These are phyloP conservation scores for Tubosaeta brunneosetosa DNA, from an alignment of 768 basidiomycete species.

Conservation along the genomic window DNA sequence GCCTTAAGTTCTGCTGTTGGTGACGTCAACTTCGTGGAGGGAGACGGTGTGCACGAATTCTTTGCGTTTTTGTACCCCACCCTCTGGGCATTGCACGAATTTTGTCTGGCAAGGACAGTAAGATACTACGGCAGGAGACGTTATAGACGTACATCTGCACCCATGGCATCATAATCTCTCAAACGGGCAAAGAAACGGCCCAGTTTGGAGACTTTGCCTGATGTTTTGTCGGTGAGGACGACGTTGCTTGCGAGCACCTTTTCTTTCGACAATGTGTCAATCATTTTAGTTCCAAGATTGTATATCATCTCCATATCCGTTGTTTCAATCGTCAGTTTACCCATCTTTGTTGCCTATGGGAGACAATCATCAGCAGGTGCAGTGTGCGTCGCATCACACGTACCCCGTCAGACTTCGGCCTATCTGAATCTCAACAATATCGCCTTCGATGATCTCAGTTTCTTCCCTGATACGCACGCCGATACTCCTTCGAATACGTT, in stretches of 20 bases:
- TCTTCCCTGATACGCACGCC: conserved; percentile 98
- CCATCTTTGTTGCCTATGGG: conserved; percentile 89
- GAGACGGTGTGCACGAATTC: conserved; percentile 97
- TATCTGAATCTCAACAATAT: conserved; percentile 98
- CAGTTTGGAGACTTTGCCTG: conserved; percentile 93
- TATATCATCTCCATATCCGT: conserved; percentile 99
- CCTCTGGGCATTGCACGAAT: conserved; percentile 97
- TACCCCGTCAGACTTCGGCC: conserved; percentile 93
- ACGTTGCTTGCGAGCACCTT: conserved; percentile 95
- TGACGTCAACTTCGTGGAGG: conserved; percentile 97
- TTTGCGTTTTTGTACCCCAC: conserved; percentile 96
- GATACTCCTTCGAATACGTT: conserved; percentile 90
- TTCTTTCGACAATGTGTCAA: conserved; percentile 94
- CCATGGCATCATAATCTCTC: conserved; percentile 98
- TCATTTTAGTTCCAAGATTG: conserved; percentile 98
- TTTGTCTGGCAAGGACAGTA: conserved; percentile 60
- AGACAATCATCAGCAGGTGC: background rate
- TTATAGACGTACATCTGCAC: conserved; percentile 76
- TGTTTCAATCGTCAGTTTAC: conserved; percentile 94
- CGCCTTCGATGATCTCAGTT: conserved; percentile 95
- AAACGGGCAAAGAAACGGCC: conserved; percentile 96
- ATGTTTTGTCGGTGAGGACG: conserved; percentile 94
- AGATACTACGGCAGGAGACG: background rate
- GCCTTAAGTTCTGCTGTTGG: conserved; percentile 97
- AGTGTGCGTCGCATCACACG: conserved; percentile 14